These are phyloP conservation scores for Metschnikowia shivogae DNA, from an alignment of 805 yeast genomes.

Conservation along the genomic window DNA sequence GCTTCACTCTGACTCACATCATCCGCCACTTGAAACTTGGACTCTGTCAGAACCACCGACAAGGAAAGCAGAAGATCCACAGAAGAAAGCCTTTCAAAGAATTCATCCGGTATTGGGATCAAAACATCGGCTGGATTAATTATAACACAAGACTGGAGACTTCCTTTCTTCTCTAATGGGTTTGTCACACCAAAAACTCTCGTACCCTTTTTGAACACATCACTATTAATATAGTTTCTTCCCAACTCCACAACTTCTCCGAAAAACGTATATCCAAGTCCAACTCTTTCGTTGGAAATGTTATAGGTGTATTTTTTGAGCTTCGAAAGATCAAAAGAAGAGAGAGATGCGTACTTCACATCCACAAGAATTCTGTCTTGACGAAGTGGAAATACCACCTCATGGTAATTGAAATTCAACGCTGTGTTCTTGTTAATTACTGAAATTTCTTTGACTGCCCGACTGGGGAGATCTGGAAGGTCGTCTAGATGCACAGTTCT, in stretches of 20 bases:
- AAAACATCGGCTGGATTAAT: conserved; percentile 43
- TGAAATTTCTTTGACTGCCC: conserved; percentile 41
- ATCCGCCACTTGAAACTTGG: conserved; percentile 12
- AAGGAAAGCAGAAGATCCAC: conserved; percentile 25
- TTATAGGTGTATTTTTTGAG: conserved; percentile 51
- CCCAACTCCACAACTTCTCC: conserved; percentile 62
- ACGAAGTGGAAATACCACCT: conserved; percentile 46
- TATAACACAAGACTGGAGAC: conserved; percentile 53
- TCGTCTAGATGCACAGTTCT: conserved; percentile 34
- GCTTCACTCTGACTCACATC: not conserved
- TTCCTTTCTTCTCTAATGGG: conserved; percentile 51
- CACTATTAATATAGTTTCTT: conserved; percentile 24
- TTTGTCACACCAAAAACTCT: conserved; percentile 59
- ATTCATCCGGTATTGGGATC: conserved; percentile 25
- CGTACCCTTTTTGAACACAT: conserved; percentile 49
- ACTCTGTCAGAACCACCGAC: not conserved
- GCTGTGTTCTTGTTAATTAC: conserved; percentile 40
- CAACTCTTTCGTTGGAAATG: conserved; percentile 50
- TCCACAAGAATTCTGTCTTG: conserved; percentile 51
- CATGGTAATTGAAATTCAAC: conserved; percentile 51
- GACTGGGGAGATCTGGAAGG: conserved; percentile 44
- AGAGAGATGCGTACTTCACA: conserved; percentile 55
- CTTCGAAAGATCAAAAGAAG: conserved; percentile 63
- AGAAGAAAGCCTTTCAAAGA: conserved; percentile 17
- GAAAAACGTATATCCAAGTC: conserved; percentile 67